Percentiles rank a stretch among this genome's conserved stretches.
Evolutionary conservation across 2,329 filamentous ascomycete species (phyloP).

Genomic region (Fusarium drepaniforme): DNA sequence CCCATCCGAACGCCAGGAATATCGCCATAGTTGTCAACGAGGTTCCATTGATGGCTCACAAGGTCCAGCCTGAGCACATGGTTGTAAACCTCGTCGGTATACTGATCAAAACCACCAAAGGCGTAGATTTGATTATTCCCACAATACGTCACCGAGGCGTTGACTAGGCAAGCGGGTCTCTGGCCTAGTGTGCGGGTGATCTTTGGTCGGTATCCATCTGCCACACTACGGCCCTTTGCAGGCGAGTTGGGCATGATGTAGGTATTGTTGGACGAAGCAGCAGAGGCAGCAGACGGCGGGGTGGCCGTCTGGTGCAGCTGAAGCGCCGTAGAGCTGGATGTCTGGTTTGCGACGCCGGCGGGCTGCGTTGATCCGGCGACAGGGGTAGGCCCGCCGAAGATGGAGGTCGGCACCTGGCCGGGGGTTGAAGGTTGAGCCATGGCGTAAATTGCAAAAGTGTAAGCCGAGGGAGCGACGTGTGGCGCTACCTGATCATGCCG

Average conservation of each 20-base stretch:
- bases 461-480: constrained; percentile 26
- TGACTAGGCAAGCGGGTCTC: constrained; percentile 93
- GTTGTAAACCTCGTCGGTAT: constrained; percentile 99
- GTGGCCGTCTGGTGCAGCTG: constrained; percentile 34
- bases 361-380: constrained; percentile 43
- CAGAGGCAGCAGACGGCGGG: constrained; percentile 46
- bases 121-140: constrained; percentile 98
- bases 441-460: constrained; percentile 38
- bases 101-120: constrained; percentile 98
- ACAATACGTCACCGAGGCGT: constrained; percentile 98
- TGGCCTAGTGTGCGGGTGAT: constrained; percentile 83
- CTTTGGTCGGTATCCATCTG: constrained; percentile 85
- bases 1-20: constrained; percentile 98
- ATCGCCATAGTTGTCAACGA: constrained; percentile 98
- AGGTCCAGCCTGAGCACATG: constrained; percentile 93
- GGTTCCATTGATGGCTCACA: constrained; percentile 88
- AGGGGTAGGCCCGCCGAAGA: constrained; percentile 59
- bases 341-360: constrained; percentile 40
- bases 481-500: constrained; percentile 41
- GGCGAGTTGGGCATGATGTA: constrained; percentile 94
- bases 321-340: constrained; percentile 43
- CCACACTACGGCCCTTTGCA: constrained; percentile 71
- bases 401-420: constrained; percentile 55
- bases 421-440: constrained; percentile 62
- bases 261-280: constrained; percentile 75